Conservation (phyloP, 129 eudicot species). For the Calendula officinalis region DNA sequence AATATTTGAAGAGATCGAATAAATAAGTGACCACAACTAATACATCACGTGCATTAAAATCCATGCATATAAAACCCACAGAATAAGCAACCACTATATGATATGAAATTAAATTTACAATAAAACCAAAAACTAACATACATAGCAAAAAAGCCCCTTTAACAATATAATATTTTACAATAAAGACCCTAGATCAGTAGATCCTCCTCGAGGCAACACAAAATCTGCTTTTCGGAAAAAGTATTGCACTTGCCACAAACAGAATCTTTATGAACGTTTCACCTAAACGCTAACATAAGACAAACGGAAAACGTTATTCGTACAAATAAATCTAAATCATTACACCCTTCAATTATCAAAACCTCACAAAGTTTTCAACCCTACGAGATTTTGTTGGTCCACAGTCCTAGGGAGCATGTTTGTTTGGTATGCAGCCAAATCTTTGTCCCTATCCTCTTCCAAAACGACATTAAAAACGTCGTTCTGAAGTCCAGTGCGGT, state of each 20-base stretch:
- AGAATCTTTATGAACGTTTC: constrained; percentile 33
- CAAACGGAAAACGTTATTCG: constrained; percentile 42
- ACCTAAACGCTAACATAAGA: constrained; percentile 32
- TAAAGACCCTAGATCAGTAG: constrained; percentile 32
- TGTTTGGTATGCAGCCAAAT: constrained; percentile 31
- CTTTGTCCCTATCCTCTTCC: background rate
- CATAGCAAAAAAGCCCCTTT: constrained; percentile 21
- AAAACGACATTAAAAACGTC: constrained; percentile 34
- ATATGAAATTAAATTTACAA: constrained; percentile 14
- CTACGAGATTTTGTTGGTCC: constrained; percentile 12
- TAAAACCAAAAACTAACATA: background rate
- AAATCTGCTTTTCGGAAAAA: constrained; percentile 34
- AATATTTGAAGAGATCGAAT: no score
- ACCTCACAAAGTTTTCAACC: constrained; percentile 22
- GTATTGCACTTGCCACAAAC: constrained; percentile 34
- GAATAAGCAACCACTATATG: constrained; percentile 4
- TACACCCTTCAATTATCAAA: constrained; percentile 26
- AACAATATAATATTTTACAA: constrained; percentile 20
- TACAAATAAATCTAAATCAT: constrained; percentile 19
- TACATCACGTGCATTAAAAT: constrained; percentile 34
- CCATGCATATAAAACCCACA: constrained; percentile 39
- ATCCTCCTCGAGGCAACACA: constrained; percentile 43
- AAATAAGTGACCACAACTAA: background rate
- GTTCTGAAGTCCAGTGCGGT: constrained; percentile 67
- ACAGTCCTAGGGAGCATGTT: constrained; percentile 27